Conservation (phyloP, 176 grass and related monocot genomes). For the Aegilops sharonensis region DNA sequence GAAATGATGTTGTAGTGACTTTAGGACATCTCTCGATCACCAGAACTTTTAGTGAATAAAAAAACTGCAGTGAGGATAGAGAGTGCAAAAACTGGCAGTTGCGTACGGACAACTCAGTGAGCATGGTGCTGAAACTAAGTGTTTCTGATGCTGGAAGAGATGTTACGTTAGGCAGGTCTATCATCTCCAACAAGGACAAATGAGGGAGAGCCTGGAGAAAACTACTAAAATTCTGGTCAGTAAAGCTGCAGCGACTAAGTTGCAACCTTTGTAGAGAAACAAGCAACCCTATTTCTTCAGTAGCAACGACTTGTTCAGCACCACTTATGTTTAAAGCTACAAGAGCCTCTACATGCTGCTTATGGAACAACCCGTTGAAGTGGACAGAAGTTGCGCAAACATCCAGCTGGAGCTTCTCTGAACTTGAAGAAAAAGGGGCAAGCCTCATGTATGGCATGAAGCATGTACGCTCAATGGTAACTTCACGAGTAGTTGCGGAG, state of each 20-base stretch:
- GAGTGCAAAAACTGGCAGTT: background rate
- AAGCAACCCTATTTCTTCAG: background rate
- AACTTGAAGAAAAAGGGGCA: background rate
- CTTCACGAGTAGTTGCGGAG: background rate
- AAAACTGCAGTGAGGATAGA: background rate
- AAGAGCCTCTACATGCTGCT: background rate
- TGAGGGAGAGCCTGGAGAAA: constrained; percentile 6
- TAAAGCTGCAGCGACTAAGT: background rate
- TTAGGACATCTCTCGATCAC: constrained; percentile 5
- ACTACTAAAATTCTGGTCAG: background rate
- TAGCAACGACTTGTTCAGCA: background rate
- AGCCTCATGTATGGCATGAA: background rate
- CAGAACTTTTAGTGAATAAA: background rate
- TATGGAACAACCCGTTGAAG: background rate
- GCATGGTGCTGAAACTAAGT: background rate
- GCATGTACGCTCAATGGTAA: background rate
- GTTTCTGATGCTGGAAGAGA: background rate
- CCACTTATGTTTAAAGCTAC: background rate
- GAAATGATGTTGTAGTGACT: background rate
- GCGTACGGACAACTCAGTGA: background rate
- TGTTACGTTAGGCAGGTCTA: background rate
- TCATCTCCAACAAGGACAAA: background rate
- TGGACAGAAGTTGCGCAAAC: background rate
- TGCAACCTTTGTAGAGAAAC: background rate
- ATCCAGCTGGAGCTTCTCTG: background rate